These are phyloP conservation scores for Seiridium unicorne DNA, from an alignment of 2,329 filamentous ascomycete genomes.

Conservation along the genomic window DNA sequence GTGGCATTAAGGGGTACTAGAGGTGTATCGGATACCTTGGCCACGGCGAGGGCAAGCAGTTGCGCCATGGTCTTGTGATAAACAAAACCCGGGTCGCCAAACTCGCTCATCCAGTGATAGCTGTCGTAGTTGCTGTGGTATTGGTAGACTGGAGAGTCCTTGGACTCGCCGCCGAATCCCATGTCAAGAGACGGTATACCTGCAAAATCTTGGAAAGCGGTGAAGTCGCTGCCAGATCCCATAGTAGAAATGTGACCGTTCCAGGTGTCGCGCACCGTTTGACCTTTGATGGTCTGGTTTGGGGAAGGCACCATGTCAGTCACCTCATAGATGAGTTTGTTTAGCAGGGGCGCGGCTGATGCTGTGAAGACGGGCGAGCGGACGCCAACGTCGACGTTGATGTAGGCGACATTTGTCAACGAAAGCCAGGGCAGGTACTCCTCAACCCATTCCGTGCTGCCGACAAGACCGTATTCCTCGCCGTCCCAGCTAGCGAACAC, in stretches of 20 bases:
- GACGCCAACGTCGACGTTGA: constrained; percentile 81
- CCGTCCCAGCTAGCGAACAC: constrained; percentile 85
- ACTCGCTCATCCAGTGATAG: constrained; percentile 84
- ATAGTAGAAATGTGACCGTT: constrained; percentile 60
- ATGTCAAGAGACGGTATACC: constrained; percentile 67
- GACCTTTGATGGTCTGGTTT: constrained; percentile 69
- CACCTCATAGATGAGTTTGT: constrained; percentile 68
- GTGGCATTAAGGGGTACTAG: constrained; percentile 63
- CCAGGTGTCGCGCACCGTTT: constrained; percentile 71
- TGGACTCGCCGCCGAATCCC: constrained; percentile 46
- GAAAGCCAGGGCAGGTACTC: constrained; percentile 82
- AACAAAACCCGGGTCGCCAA: constrained; percentile 66
- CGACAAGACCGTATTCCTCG: constrained; percentile 83
- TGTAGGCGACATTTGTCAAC: constrained; percentile 71
- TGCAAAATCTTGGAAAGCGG: constrained; percentile 71
- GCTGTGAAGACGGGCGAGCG: constrained; percentile 62
- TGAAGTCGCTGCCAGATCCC: constrained; percentile 73
- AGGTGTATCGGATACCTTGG: constrained; percentile 59
- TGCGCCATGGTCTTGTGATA: constrained; percentile 69
- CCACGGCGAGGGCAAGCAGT: constrained; percentile 60
- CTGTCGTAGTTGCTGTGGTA: constrained; percentile 94
- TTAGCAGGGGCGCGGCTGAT: constrained; percentile 71
- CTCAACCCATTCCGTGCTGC: constrained; percentile 91
- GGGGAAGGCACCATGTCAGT: constrained; percentile 64
- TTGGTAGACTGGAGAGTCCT: constrained; percentile 62